These are phyloP conservation scores for Sugiyamaella smithiae DNA, from an alignment of 805 yeast genomes.

Conservation along the genomic window DNA sequence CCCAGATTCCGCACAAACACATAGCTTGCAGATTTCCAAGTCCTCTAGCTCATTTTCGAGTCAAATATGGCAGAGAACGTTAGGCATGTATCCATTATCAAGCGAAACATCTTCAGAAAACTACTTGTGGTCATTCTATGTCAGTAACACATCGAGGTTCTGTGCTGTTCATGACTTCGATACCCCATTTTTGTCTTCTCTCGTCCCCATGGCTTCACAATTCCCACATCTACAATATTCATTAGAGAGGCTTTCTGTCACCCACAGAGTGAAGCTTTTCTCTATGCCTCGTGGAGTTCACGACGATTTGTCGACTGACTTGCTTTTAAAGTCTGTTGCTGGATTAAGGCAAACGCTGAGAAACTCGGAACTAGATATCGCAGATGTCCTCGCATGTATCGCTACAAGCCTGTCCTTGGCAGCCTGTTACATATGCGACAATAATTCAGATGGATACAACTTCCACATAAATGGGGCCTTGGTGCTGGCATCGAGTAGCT, in stretches of 20 bases:
- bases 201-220: conserved; percentile 17
- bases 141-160: conserved; percentile 17
- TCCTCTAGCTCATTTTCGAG: no score
- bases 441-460: conserved; percentile 5
- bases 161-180: conserved; percentile 20
- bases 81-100: not conserved
- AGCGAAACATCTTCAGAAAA: not conserved
- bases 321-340: not conserved
- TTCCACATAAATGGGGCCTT: conserved; percentile 17
- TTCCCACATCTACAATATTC: conserved; percentile 15
- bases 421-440: conserved; percentile 12
- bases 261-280: conserved; percentile 11
- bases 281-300: conserved; percentile 3
- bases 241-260: conserved; percentile 12
- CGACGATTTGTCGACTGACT: not conserved
- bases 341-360: not conserved
- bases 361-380: not conserved
- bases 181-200: conserved; percentile 16
- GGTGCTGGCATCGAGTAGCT: conserved; percentile 4
- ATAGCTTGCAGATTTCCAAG: no score
- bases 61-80: no score
- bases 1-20: no score
- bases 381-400: conserved; percentile 13
- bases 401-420: conserved; percentile 16
- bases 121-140: conserved; percentile 18